Evolutionary conservation across 768 basidiomycete species (phyloP), one percentile per base, ranked within the genome.

Genomic region (Leccinum incarnatum): DNA sequence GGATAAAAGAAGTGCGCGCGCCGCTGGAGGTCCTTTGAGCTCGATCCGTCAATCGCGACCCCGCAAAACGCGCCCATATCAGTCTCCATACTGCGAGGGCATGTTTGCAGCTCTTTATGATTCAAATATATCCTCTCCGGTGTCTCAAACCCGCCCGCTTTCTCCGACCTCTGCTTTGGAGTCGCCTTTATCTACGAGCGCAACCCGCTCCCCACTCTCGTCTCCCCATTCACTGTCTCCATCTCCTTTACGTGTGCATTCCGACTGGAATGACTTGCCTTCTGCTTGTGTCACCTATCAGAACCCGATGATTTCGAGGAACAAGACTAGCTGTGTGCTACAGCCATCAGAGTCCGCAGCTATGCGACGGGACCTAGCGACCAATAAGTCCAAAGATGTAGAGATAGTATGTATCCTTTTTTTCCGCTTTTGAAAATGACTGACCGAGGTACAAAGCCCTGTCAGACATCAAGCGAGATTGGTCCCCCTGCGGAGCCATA

Each of bases 21-120:
- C 70, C 15, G 60, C 60, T 25, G 76, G 76, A 4, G 74, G 75
- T n/a, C 70, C 78, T 19, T 67, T 70, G 17, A 62, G 70, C n/a
- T 6, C 50, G 19, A 23, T 19, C 17, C 29, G 50, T 19, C 72
- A 74, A 15, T 63, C 54, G 27, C 67, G 74, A 59, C 74, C 72
- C 54, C 55, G 61, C 29, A 74, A 70, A 66, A 57, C 60, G 30
- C 71, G 19, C 23, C 19, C 32, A 36, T 52, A 52, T 34, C n/a
- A 50, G 48, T 46, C 46, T 6, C 57, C 55, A n/a, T 62, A 62
- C 55, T 57, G 51, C 27, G 62, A 62, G 5, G 46, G 56, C 54
- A 63, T 60, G 58, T 66, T 64, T 48, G 54, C 54, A 5, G 56
- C 59, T 23, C 49, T 63, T 14, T 55, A 46, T 21, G 56, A 58